phyloP scores from a whole-genome alignment of 805 yeast genomes.

The Dipodascus geniculatus region DNA sequence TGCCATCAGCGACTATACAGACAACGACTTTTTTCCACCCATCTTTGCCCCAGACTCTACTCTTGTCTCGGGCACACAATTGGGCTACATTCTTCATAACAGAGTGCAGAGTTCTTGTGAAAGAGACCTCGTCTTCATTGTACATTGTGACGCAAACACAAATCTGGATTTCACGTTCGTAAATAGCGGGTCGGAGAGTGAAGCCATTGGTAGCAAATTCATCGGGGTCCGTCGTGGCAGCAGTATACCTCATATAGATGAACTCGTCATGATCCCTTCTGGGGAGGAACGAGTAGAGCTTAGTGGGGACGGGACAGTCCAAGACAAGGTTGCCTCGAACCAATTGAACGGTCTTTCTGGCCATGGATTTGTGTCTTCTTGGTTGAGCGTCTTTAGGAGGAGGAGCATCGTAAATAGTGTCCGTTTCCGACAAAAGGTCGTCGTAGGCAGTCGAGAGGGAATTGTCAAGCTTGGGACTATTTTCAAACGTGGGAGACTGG shows the following conservation, averaged over 20 bases:
- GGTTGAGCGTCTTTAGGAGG: slow-evolving; percentile 29
- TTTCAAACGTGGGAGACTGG: neutral
- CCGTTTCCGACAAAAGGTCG: slow-evolving; percentile 13
- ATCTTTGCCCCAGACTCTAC: slow-evolving; percentile 89
- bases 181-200: slow-evolving; percentile 72
- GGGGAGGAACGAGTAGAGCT: slow-evolving; percentile 72
- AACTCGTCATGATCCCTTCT: slow-evolving; percentile 86
- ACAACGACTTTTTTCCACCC: slow-evolving; percentile 97
- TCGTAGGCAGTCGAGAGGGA: neutral
- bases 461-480: neutral
- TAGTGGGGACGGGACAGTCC: slow-evolving; percentile 91
- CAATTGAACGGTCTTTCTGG: slow-evolving; percentile 63
- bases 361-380: slow-evolving; percentile 53
- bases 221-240: slow-evolving; percentile 90
- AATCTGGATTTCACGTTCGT: slow-evolving; percentile 83
- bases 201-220: slow-evolving; percentile 72
- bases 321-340: slow-evolving; percentile 75
- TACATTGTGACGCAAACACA: slow-evolving; percentile 94
- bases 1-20: slow-evolving; percentile 84
- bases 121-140: slow-evolving; percentile 82
- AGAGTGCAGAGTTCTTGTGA: slow-evolving; percentile 89
- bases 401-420: slow-evolving; percentile 17
- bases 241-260: slow-evolving; percentile 93
- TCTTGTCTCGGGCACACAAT: slow-evolving; percentile 65
- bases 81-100: slow-evolving; percentile 89